These are phyloP conservation scores for Prosopis cineraria DNA, from an alignment of 306 rosid genomes.

Conservation along the genomic window DNA sequence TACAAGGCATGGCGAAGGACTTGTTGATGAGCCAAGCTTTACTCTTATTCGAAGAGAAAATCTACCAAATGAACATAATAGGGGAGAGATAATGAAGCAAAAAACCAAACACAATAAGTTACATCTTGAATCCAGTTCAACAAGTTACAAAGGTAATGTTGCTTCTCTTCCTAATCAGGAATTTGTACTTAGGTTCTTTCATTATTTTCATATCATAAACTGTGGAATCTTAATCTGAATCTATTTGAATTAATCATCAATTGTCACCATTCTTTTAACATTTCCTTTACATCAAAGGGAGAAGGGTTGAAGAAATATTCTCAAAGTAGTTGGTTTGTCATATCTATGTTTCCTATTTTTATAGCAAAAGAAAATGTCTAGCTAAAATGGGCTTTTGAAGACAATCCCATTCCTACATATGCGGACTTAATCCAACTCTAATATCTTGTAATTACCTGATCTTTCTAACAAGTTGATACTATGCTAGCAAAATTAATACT, in stretches of 20 bases:
- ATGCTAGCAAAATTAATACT: background rate
- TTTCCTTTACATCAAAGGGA: background rate
- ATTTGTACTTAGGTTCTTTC: background rate
- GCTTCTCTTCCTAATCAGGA: background rate
- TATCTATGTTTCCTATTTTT: constrained; percentile 10
- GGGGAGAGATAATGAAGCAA: constrained; percentile 25
- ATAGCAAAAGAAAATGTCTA: background rate
- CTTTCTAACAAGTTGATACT: background rate
- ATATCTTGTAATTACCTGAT: constrained; percentile 18
- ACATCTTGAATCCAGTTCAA: constrained; percentile 34
- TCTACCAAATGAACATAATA: constrained; percentile 26
- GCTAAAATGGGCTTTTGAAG: constrained; percentile 6
- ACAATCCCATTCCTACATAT: background rate
- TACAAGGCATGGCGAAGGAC: constrained; percentile 26
- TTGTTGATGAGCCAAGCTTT: constrained; percentile 22
- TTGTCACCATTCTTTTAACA: constrained; percentile 3
- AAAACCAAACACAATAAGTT: constrained; percentile 24
- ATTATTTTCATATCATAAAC: background rate
- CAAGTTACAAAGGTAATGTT: constrained; percentile 44
- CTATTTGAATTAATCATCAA: constrained; percentile 20
- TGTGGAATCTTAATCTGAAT: background rate
- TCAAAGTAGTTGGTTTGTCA: constrained; percentile 6
- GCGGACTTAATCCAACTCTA: constrained; percentile 14
- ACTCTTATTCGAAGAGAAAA: constrained; percentile 29
- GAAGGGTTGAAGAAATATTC: background rate